Conservation (phyloP, 2,329 filamentous ascomycete species). For the Fusarium fujikuroi region DNA sequence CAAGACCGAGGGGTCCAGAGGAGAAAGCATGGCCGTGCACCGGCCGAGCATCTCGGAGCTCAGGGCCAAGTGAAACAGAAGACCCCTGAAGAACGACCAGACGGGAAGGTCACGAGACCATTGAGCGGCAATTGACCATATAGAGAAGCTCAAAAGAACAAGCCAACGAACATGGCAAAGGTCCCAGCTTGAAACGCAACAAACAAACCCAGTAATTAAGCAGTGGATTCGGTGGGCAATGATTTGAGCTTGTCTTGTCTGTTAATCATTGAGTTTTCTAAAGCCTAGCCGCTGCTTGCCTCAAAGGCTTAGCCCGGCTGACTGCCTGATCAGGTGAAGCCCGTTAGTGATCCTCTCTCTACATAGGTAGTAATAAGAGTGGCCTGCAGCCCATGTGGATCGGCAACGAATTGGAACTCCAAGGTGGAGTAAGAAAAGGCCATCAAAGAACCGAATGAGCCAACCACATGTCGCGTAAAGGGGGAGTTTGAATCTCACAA, state of each 20-base stretch:
- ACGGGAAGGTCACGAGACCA: conserved; percentile 34
- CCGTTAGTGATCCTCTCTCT: conserved; percentile 22
- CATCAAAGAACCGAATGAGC: neutral
- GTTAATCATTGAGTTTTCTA: conserved; percentile 4
- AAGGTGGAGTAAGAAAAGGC: conserved; percentile 12
- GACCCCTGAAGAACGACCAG: conserved; percentile 20
- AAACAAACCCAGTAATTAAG: conserved; percentile 20
- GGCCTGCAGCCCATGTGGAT: conserved; percentile 21
- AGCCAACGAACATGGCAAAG: conserved; percentile 14
- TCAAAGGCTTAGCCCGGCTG: neutral
- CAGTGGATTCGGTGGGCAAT: conserved; percentile 10
- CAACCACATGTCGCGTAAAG: conserved; percentile 12
- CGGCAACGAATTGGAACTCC: neutral
- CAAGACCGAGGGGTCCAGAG: conserved; percentile 2
- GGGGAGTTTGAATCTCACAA: neutral
- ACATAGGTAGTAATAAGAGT: neutral
- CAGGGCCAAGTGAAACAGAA: conserved; percentile 18
- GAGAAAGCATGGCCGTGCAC: conserved; percentile 7
- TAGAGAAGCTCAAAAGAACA: conserved; percentile 27
- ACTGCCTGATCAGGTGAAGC: conserved; percentile 26
- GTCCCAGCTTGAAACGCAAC: conserved; percentile 5
- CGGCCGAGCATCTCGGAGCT: conserved; percentile 27
- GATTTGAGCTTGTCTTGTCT: conserved; percentile 36
- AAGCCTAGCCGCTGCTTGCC: neutral
- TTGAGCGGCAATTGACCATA: conserved; percentile 6